Conservation (phyloP, 441 rosid species). For the Jatropha podagrica region DNA sequence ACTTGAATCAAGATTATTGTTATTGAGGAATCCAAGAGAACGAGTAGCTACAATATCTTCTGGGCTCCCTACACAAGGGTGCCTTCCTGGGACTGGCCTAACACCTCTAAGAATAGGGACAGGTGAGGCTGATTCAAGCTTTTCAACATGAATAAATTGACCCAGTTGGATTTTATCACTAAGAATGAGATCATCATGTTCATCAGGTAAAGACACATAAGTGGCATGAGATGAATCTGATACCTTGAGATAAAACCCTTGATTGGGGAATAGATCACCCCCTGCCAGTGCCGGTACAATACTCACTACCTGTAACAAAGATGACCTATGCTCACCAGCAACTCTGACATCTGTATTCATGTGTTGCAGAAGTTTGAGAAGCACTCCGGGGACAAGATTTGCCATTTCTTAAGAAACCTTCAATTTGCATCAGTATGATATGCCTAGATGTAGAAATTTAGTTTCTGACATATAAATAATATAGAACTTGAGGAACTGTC, state of each 20-base stretch:
- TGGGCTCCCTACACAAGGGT: conserved; percentile 89
- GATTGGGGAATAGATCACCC: conserved; percentile 84
- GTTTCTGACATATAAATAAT: neutral
- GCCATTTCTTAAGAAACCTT: conserved; percentile 52
- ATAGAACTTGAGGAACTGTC: neutral
- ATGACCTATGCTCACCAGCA: conserved; percentile 91
- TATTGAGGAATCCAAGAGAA: conserved; percentile 64
- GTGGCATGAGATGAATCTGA: conserved; percentile 99
- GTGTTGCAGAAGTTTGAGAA: conserved; percentile 91
- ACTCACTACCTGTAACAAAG: conserved; percentile 85
- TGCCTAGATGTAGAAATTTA: conserved; percentile 24
- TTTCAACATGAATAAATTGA: conserved; percentile 94
- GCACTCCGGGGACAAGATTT: conserved; percentile 91
- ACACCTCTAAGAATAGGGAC: conserved; percentile 89
- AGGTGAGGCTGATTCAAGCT: conserved; percentile 86
- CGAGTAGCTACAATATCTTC: conserved; percentile 92
- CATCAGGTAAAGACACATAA: conserved; percentile 88
- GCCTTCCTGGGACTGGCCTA: conserved; percentile 95
- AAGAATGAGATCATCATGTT: conserved; percentile 90
- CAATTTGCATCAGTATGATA: conserved; percentile 44
- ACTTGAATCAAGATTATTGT: conserved; percentile 30
- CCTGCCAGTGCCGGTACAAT: conserved; percentile 95
- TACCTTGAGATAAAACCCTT: conserved; percentile 96
- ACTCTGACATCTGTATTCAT: conserved; percentile 94
- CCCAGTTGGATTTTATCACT: conserved; percentile 94